Percentiles rank a stretch among this genome's conserved stretches.
phyloP scores from a whole-genome alignment of 805 yeast genomes.

The Priceomyces carsonii region DNA sequence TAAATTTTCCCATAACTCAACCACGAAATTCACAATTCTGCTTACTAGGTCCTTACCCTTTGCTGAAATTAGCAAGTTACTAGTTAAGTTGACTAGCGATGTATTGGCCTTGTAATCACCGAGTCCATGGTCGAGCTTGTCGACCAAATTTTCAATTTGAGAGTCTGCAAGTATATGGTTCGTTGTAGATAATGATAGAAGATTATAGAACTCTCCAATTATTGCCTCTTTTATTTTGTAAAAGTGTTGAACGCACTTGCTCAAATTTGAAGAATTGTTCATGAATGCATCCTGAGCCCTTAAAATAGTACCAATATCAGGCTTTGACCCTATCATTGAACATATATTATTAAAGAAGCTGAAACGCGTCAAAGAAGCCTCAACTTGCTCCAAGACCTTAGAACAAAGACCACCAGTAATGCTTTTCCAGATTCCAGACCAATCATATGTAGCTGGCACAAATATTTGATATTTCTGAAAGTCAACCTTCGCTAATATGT shows the following conservation, averaged over 20 bases:
- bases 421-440: conserved; percentile 17
- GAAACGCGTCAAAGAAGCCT: conserved; percentile 20
- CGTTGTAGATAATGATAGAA: conserved; percentile 3
- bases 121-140: conserved; percentile 8
- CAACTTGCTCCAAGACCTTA: conserved; percentile 19
- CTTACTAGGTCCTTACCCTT: conserved; percentile 9
- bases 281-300: conserved; percentile 19
- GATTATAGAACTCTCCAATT: conserved; percentile 27
- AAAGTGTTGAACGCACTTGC: conserved; percentile 29
- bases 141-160: neutral
- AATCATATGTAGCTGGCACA: conserved; percentile 10
- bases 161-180: neutral
- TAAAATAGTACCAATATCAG: conserved; percentile 16
- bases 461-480: conserved; percentile 10
- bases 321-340: conserved; percentile 8
- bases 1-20: conserved; percentile 58
- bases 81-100: conserved; percentile 22
- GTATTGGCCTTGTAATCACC: conserved; percentile 25
- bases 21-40: conserved; percentile 32
- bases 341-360: conserved; percentile 27
- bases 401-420: conserved; percentile 18
- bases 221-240: conserved; percentile 47
- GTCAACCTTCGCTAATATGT: conserved; percentile 21
- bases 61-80: conserved; percentile 11
- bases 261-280: conserved; percentile 17